Conservation (phyloP, 495 filamentous ascomycete species). For the Umbilicaria muhlenbergii region DNA sequence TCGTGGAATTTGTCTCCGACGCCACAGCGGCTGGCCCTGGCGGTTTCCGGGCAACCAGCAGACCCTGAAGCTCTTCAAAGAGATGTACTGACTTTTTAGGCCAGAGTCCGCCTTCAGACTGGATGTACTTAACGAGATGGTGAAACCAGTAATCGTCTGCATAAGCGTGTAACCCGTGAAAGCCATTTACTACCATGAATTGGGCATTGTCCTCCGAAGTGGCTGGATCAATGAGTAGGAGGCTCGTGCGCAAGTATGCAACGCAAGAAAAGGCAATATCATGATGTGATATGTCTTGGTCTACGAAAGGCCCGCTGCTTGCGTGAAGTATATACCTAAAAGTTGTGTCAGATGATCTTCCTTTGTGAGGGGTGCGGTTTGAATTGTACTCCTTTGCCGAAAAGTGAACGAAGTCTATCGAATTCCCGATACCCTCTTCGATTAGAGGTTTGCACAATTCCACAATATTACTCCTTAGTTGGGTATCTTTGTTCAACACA, state of each 20-base stretch:
- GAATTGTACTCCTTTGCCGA: conserved; percentile 3
- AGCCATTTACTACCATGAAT: neutral
- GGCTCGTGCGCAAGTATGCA: conserved; percentile 1
- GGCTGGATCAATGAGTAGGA: conserved; percentile 4
- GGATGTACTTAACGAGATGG: neutral
- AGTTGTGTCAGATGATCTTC: too few species aligned
- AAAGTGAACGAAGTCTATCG: conserved; percentile 4
- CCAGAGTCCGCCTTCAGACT: too few species aligned
- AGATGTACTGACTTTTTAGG: too few species aligned
- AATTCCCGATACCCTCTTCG: neutral
- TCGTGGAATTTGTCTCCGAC: too few species aligned
- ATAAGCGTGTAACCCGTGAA: conserved; percentile 5
- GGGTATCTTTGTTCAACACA: neutral
- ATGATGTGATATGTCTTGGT: neutral
- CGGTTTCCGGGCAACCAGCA: too few species aligned
- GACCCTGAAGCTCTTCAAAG: too few species aligned
- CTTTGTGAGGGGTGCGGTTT: too few species aligned
- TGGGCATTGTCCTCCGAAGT: neutral
- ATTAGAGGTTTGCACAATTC: conserved; percentile 6
- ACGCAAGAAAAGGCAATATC: conserved; percentile 6
- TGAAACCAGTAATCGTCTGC: conserved; percentile 5
- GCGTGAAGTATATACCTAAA: too few species aligned
- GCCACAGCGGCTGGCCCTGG: neutral
- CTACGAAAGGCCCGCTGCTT: too few species aligned
- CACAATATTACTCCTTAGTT: conserved; percentile 4